These are phyloP conservation scores for Golubevia sp. DNA, from an alignment of 1,284 basidiomycete species.

Conservation along the genomic window DNA sequence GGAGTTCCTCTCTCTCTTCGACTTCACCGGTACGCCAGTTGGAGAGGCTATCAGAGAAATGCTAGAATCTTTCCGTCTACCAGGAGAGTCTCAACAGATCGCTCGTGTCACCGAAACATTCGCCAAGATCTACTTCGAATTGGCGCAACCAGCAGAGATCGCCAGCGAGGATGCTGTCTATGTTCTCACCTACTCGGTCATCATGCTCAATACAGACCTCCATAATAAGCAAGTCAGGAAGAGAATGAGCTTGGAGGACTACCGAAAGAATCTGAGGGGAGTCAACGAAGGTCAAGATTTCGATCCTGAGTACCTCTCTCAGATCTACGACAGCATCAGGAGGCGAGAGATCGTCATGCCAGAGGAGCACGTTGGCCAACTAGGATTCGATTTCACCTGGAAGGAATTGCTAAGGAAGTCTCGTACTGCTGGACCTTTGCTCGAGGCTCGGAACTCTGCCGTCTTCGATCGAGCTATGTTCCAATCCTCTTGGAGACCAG, in stretches of 20 bases:
- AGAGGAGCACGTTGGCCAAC: constrained; percentile 57
- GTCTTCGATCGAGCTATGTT: constrained; percentile 52
- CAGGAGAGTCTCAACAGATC: constrained; percentile 60
- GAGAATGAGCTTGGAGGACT: constrained; percentile 56
- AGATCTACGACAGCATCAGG: constrained; percentile 56
- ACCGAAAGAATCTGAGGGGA: constrained; percentile 54
- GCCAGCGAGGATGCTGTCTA: constrained; percentile 56
- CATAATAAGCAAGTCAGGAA: constrained; percentile 59
- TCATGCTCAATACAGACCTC: constrained; percentile 61
- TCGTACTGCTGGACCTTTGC: constrained; percentile 29
- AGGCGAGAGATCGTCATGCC: constrained; percentile 61
- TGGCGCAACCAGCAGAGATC: constrained; percentile 40
- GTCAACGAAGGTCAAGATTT: constrained; percentile 58
- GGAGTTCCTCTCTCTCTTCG: constrained; percentile 49
- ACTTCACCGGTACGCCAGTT: constrained; percentile 51
- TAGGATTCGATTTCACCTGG: constrained; percentile 59
- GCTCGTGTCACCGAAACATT: constrained; percentile 58
- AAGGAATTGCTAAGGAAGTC: constrained; percentile 54
- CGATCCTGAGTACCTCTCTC: constrained; percentile 39
- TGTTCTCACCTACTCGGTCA: constrained; percentile 55
- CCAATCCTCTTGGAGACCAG: constrained; percentile 45
- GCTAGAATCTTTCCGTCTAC: constrained; percentile 57
- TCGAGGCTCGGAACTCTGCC: constrained; percentile 17
- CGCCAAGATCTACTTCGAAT: constrained; percentile 46
- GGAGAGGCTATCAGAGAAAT: constrained; percentile 57